A percentile compares a stretch with the other conserved stretches of the same genome.
Conservation (phyloP, 495 filamentous ascomycete genomes). For the Apodospora peruviana region DNA sequence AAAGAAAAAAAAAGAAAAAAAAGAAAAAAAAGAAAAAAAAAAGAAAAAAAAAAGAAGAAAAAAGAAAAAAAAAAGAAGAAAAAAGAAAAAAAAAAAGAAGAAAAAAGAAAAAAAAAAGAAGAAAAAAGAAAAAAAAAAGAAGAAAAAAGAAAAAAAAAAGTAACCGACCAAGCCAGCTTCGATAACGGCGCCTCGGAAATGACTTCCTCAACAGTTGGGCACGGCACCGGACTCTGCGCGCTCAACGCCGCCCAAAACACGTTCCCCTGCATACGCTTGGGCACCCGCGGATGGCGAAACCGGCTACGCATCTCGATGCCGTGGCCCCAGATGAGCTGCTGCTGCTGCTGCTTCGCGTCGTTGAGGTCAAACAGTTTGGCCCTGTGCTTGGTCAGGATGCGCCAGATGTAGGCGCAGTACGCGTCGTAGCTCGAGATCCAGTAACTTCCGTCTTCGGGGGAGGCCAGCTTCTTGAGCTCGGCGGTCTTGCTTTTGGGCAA, state of each 20-base stretch:
- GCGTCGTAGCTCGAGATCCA: slow-evolving; percentile 42
- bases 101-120: background rate
- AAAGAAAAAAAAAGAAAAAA: too few relatives aligned
- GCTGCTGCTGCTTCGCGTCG: too few relatives aligned
- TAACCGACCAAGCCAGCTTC: slow-evolving; percentile 22
- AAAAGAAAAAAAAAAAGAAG: background rate
- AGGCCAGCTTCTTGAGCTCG: slow-evolving; percentile 24
- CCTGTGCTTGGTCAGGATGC: slow-evolving; percentile 24
- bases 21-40: too few relatives aligned
- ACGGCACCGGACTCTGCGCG: slow-evolving; percentile 9
- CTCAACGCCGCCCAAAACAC: slow-evolving; percentile 23
- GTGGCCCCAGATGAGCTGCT: slow-evolving; percentile 26
- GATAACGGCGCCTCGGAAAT: slow-evolving; percentile 32
- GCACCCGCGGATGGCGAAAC: slow-evolving; percentile 22
- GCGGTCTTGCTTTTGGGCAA: slow-evolving; percentile 40
- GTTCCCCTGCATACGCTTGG: slow-evolving; percentile 28
- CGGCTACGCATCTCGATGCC: slow-evolving; percentile 37
- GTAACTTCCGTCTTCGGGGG: slow-evolving; percentile 12
- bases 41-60: too few relatives aligned
- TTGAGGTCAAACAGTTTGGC: slow-evolving; percentile 28
- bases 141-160: background rate
- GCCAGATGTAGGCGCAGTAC: slow-evolving; percentile 33
- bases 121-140: background rate
- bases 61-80: too few relatives aligned
- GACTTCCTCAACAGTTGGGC: slow-evolving; percentile 24